phyloP scores from a whole-genome alignment of 257 asterid genomes.

The Petunia axillaris region DNA sequence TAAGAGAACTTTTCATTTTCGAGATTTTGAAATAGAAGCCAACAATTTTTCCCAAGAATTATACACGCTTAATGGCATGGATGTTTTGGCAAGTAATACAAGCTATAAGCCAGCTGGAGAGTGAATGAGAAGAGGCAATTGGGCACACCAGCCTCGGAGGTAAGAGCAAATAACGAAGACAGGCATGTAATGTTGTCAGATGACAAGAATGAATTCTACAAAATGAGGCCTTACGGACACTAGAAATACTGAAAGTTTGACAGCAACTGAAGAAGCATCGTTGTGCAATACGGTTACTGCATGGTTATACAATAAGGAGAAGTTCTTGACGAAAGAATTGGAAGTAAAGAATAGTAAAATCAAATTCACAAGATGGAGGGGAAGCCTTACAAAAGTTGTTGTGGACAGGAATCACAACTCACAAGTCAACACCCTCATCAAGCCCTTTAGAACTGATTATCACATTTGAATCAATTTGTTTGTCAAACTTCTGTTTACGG shows the following conservation, averaged over 20 bases:
- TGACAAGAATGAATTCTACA: background rate
- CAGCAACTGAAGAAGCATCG: background rate
- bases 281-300: background rate
- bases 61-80: background rate
- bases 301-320: background rate
- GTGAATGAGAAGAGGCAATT: background rate
- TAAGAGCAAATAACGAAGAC: slow-evolving; percentile 5
- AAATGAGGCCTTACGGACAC: background rate
- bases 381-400: background rate
- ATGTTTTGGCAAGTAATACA: background rate
- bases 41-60: background rate
- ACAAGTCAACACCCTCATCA: slow-evolving; percentile 83
- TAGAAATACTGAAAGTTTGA: background rate
- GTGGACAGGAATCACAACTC: slow-evolving; percentile 53
- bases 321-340: background rate
- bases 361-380: background rate
- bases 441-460: slow-evolving; percentile 90
- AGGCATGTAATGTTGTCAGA: background rate
- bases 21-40: background rate
- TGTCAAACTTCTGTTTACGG: slow-evolving; percentile 85
- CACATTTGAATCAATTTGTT: slow-evolving; percentile 87
- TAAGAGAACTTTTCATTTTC: background rate
- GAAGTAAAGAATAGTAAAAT: background rate
- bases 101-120: background rate
- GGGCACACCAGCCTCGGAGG: background rate